Base-by-base conservation (phyloP, 805 yeast genomes). In the Teunomyces gatunensis region DNA sequence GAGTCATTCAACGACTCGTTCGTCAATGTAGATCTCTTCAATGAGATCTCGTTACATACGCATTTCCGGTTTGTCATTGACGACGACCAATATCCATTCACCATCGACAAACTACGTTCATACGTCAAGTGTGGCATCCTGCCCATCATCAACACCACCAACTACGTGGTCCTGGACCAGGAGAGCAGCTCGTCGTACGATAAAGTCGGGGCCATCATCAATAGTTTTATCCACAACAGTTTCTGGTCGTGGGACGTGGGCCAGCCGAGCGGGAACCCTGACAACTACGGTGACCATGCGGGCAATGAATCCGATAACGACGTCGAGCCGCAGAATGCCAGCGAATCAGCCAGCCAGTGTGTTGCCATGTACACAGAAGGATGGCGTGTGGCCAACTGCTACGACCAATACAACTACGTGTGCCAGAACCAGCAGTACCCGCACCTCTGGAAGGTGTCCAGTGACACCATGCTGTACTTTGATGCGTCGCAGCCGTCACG, bases 171-270 rank as follows among this genome's bases (percentile, higher is more conserved):
- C 12, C 33, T 12, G 35, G 46, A 32, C 18, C 33, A 25, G 3
- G 37, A 6, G 5, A 13, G 13, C 17, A n/a, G 13, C 34, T n/a
- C 34, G 34, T 6, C 34, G 18, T 32, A 46, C 21, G 33, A 44
- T 11, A 54, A 60, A 12, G 60, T 76, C 6, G 58, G 69, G 0
- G 44, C 54, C 0, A 55, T 75, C 5, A 37, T 54, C 23, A 51
- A 61, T 42, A 30, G 57, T 18, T 69, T 63, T 44, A 33, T 65
- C 1, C 73, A 73, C 0, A 37, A 49, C 7, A 56, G 68, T 12
- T 63, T 78, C 32, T 90, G 97, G 97, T 78, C 92, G 1, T 90
- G 97, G 97, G 78, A 74, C 0, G 58, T 73, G 0, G 62, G 66
- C 7, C 79, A 85, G 57, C 94, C 94, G 1, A 30, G 21, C 7